Base-by-base conservation (phyloP, 75 land plant species). In the Ceratopteris richardii region DNA sequence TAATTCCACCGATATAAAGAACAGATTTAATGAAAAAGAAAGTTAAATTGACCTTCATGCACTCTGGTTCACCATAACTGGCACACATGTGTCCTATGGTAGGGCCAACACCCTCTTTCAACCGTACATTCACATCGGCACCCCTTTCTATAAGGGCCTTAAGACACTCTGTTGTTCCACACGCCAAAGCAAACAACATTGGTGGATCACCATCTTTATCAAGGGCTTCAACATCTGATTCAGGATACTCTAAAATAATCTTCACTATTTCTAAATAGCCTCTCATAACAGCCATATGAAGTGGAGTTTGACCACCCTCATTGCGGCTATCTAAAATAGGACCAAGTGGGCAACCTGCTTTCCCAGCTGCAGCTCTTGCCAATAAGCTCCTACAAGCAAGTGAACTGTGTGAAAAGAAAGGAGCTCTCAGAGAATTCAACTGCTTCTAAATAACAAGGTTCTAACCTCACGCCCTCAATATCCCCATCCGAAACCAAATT, bases 151-250 rank as follows among this genome's bases (percentile, higher is more conserved):
- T 81, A 23, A 90, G 84, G 36, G 77, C 77, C 44, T 65, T 67
- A 42, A 87, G 77, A 67, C 90, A 83, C 44, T 87, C 88, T 18
- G 82, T 73, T 26, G 92, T 87, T 22, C 96, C 96, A 74, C 82
- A 87, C 28, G 88, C 92, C 30, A 87, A 57, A 50, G 96, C 88
- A 81, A 82, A 87, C 18, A 90, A 82, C 60, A 90, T 79, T 9
- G 96, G 96, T 41, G 96, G 84, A 53, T 90, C 92, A 3, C 96
- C 92, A 75, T 87, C 96, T 61, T 73, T 90, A 52, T 90, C 96
- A 25, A 81, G 72, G n/a, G 84, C 68, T 55, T 90, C 88, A 25
- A 77, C 83, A 73, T 85, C 81, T 61, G 83, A 87, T 37, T 87
- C 92, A 46, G 62, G 65, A 55, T 74, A 77, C 27, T 77, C 79